Base-by-base conservation (phyloP, 345 rosid species). In the Psidium friedrichsthalianum region DNA sequence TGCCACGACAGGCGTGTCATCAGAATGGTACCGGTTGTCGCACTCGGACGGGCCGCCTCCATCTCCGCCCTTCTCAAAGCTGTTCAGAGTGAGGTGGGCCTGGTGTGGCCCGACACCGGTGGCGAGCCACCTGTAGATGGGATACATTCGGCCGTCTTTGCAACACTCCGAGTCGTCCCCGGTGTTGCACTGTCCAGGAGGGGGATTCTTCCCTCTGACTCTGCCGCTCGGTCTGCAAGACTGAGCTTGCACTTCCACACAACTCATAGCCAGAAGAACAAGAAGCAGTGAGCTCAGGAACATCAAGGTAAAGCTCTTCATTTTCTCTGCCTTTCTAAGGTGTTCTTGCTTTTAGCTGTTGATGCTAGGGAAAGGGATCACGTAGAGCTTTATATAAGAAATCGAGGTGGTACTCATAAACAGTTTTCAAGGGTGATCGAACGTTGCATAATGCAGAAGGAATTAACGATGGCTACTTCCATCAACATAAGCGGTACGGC, bases 41-140 rank as follows among this genome's bases (percentile, higher is more conserved):
- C 92, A 90, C 83, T 88, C 90, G 11, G 82, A 86, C 29, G 87
- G 87, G 5, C 47, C 87, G 10, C 90, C 89, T 6, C 90, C 89
- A 53, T 88, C 90, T n/a, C 80, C 76, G 2, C 84, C 86, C 29
- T 82, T 12, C 1, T 84, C 83, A 15, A 88, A 88, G 84, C 86
- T 82, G 61, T 88, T 88, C 52, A 88, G 82, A 11, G 86, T 85
- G 44, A 84, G 86, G 32, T n/a, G 57, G 16, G 86, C 61, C 69
- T 74, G 40, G 86, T 69, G 86, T 74, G 86, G 57, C 82, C 56
- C 0, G 52, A 64, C 52, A 85, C 59, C 13, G 83, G 83, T 0
- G 54, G 82, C 2, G 61, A 85, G 29, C 86, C n/a, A 85, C 57
- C 54, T 74, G 82, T 10, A 85, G 15, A 54, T 74, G 6, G 83